A percentile compares a stretch with the other conserved stretches of the same genome.
Conservation (phyloP, 2,329 filamentous ascomycete genomes). For the Sporothrix protearum region DNA sequence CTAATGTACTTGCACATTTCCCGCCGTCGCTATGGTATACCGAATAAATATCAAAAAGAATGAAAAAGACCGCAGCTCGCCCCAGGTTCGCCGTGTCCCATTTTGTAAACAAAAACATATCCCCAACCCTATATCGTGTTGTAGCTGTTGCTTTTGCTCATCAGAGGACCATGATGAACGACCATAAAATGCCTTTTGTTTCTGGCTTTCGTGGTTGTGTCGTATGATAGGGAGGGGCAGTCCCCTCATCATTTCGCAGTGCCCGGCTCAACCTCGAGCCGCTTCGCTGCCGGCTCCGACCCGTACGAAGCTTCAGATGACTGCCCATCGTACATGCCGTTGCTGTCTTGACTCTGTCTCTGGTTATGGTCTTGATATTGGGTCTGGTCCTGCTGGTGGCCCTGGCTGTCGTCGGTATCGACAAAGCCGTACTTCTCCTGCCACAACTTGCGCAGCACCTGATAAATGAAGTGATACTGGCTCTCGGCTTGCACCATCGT, state of each 20-base stretch:
- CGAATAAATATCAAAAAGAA: neutral
- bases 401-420: conserved; percentile 28
- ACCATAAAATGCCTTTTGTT: neutral
- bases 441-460: conserved; percentile 74
- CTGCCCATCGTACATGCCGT: conserved; percentile 22
- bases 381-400: neutral
- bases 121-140: neutral
- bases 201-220: neutral
- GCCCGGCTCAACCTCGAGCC: conserved; percentile 51
- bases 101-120: neutral
- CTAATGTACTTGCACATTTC: neutral
- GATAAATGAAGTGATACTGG: conserved; percentile 86
- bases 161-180: neutral
- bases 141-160: neutral
- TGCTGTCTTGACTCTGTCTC: neutral
- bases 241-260: conserved; percentile 25
- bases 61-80: neutral
- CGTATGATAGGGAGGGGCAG: neutral
- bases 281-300: conserved; percentile 49
- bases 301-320: conserved; percentile 26
- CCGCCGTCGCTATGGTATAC: conserved; percentile 16
- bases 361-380: neutral
- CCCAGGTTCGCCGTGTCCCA: neutral
- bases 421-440: conserved; percentile 56
- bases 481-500: conserved; percentile 91